These are phyloP conservation scores for Colletotrichum sp. DNA, from an alignment of 2,329 filamentous ascomycete genomes.

Conservation along the genomic window DNA sequence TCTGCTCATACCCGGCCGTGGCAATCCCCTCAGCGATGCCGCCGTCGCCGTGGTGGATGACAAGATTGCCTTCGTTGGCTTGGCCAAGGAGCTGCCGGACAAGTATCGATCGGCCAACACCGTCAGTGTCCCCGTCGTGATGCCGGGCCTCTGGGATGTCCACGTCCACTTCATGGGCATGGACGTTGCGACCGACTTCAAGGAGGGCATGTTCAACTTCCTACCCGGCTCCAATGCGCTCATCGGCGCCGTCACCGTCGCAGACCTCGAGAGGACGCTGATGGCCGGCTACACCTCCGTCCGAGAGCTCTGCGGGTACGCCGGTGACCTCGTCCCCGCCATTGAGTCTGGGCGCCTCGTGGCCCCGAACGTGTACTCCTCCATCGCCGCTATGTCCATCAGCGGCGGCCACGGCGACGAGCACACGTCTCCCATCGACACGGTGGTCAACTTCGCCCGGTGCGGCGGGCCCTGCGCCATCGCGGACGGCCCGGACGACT, in stretches of 20 bases:
- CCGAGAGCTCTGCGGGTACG: conserved; percentile 53
- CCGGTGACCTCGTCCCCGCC: conserved; percentile 44
- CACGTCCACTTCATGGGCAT: conserved; percentile 53
- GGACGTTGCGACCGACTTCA: conserved; percentile 23
- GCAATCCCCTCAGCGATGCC: conserved; percentile 42
- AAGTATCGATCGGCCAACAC: conserved; percentile 33
- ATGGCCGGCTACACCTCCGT: conserved; percentile 56
- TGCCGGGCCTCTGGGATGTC: conserved; percentile 60
- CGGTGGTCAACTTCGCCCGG: conserved; percentile 33
- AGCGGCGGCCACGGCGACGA: conserved; percentile 55
- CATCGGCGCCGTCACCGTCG: conserved; percentile 44
- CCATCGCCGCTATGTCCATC: conserved; percentile 46
- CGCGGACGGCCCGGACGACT: conserved; percentile 52
- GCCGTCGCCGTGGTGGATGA: conserved; percentile 42
- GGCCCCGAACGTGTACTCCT: conserved; percentile 54
- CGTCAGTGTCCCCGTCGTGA: conserved; percentile 44
- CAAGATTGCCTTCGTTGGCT: conserved; percentile 46
- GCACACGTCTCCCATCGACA: conserved; percentile 39
- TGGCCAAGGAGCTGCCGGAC: conserved; percentile 30
- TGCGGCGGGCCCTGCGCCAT: conserved; percentile 38
- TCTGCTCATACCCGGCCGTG: conserved; percentile 53
- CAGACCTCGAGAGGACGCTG: conserved; percentile 45
- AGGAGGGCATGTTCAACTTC: conserved; percentile 12
- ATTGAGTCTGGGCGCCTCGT: conserved; percentile 48
- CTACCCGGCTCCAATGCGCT: conserved; percentile 30